These are phyloP conservation scores for Aureobasidium mangrovei DNA, from an alignment of 2,329 filamentous ascomycete genomes.

Conservation along the genomic window DNA sequence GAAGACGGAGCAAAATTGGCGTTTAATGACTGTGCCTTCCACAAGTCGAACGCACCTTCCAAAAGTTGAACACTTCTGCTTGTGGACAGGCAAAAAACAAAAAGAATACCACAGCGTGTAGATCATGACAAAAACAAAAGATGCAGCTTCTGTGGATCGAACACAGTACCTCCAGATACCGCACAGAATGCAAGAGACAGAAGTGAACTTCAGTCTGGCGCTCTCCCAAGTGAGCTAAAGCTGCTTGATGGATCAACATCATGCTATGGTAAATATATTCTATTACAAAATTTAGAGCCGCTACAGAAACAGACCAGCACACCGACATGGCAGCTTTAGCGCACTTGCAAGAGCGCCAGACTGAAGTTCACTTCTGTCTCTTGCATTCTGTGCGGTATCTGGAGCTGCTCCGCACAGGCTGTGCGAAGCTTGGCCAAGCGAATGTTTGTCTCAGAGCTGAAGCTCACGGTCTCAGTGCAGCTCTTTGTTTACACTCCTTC, in stretches of 20 bases:
- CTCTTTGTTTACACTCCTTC: slow-evolving; percentile 2
- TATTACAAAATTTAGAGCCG: neutral
- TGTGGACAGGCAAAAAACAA: no score
- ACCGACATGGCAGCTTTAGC: neutral
- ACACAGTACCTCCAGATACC: slow-evolving; percentile 15
- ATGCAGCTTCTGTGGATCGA: slow-evolving; percentile 15
- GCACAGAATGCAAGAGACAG: neutral
- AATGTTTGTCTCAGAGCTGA: neutral
- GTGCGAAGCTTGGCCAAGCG: neutral
- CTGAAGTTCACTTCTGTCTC: neutral
- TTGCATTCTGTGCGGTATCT: neutral
- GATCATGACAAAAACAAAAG: neutral
- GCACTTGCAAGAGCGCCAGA: neutral
- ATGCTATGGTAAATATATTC: neutral
- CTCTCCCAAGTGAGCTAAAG: slow-evolving; percentile 16
- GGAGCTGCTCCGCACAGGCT: neutral
- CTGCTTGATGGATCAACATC: neutral
- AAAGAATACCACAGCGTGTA: no score
- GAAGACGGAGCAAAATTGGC: no score
- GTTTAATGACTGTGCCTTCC: no score
- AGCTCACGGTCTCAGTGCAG: neutral
- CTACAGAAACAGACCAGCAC: neutral
- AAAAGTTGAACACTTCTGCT: no score
- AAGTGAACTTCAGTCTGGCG: slow-evolving; percentile 16
- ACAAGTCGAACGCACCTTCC: no score